A percentile compares a stretch with the other conserved stretches of the same genome.
Evolutionary conservation across 2,329 filamentous ascomycete species (phyloP).

Genomic region (Apiospora malaysiana): DNA sequence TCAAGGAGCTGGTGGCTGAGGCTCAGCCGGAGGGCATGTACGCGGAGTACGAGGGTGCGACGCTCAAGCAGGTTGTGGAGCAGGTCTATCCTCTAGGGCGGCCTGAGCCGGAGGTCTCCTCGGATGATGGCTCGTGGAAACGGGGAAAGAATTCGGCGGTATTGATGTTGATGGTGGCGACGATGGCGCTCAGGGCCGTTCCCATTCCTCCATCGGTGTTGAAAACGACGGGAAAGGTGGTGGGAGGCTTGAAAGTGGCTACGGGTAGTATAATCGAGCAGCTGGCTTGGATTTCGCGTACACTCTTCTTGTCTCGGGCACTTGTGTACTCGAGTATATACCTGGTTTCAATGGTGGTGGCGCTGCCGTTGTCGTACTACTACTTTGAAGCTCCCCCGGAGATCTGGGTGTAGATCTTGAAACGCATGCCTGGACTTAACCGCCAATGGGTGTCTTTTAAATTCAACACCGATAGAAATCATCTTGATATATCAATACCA

Average conservation of each 20-base stretch:
- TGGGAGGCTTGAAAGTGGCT: not conserved
- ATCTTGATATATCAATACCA: not conserved
- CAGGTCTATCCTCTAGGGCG: not conserved
- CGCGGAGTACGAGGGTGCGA: not conserved
- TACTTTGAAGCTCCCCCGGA: conserved; percentile 1
- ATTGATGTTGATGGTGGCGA: not conserved
- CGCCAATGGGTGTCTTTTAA: not conserved
- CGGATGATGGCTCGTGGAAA: no score
- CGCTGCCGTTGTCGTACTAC: not conserved
- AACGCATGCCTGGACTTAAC: not conserved
- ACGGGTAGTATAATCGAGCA: not conserved
- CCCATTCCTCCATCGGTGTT: not conserved
- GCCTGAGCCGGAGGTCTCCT: not conserved
- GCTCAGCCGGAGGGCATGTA: not conserved
- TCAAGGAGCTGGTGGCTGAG: not conserved
- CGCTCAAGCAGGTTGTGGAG: not conserved
- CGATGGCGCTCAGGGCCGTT: not conserved
- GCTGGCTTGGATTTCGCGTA: not conserved
- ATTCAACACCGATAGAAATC: not conserved
- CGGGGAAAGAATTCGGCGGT: not conserved
- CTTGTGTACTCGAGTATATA: conserved; percentile 1
- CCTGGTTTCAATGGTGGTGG: not conserved
- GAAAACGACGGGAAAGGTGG: not conserved
- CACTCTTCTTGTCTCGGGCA: not conserved
- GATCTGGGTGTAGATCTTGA: not conserved